phyloP scores from a whole-genome alignment of 371 early-diverging fungal species.

The Dipsacomyces acuminosporus region DNA sequence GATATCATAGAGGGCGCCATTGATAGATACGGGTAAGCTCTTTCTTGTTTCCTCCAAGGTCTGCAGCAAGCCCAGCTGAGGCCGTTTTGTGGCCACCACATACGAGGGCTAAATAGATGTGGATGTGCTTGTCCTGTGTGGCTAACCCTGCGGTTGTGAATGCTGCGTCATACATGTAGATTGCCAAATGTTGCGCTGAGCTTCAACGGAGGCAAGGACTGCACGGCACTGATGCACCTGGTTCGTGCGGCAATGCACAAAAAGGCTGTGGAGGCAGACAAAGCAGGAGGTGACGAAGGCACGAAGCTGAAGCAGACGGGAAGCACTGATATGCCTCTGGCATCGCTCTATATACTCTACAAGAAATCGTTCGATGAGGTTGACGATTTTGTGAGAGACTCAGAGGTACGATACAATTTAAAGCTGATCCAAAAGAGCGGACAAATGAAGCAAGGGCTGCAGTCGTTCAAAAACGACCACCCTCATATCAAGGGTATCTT shows the following conservation, averaged over 20 bases:
- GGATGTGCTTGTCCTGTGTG: too few relatives aligned
- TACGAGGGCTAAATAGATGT: too few relatives aligned
- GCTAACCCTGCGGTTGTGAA: neutral
- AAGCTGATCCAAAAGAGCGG: conserved; percentile 62
- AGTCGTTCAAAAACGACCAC: conserved; percentile 56
- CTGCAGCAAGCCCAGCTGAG: too few relatives aligned
- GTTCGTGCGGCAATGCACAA: conserved; percentile 60
- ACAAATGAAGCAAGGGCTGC: conserved; percentile 76
- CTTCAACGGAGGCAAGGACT: conserved; percentile 98
- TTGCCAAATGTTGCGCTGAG: conserved; percentile 53
- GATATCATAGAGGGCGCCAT: conserved; percentile 63
- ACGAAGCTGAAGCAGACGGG: conserved; percentile 8
- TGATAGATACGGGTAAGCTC: conserved; percentile 59
- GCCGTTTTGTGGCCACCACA: too few relatives aligned
- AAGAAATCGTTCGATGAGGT: conserved; percentile 81
- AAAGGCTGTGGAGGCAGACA: conserved; percentile 10
- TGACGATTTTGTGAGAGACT: conserved; percentile 76
- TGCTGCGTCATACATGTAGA: conserved; percentile 4
- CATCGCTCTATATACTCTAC: conserved; percentile 69
- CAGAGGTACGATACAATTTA: conserved; percentile 60
- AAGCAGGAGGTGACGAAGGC: conserved; percentile 10
- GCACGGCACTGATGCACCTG: conserved; percentile 87
- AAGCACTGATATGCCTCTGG: conserved; percentile 14
- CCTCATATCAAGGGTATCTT: conserved; percentile 74
- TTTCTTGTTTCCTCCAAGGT: too few relatives aligned